Evolutionary conservation across 2,329 filamentous ascomycete genomes (phyloP).

Genomic region (Colletotrichum filicis): DNA sequence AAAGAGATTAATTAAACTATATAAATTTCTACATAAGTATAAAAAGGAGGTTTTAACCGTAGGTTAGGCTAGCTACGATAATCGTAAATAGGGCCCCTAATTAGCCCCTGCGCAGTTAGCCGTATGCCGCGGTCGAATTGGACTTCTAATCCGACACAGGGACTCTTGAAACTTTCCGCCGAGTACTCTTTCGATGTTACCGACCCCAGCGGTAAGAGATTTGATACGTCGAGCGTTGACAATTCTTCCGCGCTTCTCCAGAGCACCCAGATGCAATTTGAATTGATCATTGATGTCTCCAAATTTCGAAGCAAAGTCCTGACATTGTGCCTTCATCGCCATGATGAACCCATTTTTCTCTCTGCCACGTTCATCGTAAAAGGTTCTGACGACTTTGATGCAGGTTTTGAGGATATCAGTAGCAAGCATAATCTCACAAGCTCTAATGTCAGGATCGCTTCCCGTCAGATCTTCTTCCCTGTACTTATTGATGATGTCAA

Average conservation of each 20-base stretch:
- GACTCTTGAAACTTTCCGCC: no score
- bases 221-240: background rate
- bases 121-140: no score
- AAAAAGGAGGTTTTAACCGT: no score
- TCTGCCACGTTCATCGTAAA: background rate
- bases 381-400: background rate
- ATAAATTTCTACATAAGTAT: no score
- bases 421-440: background rate
- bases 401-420: slow-evolving; percentile 8
- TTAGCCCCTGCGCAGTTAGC: no score
- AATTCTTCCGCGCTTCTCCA: background rate
- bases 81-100: no score
- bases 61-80: no score
- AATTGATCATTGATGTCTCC: slow-evolving; percentile 6
- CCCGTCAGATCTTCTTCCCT: background rate
- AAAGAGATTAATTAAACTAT: no score
- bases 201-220: background rate
- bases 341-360: background rate
- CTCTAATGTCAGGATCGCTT: background rate
- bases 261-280: background rate
- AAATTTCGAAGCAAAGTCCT: slow-evolving; percentile 1
- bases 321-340: background rate
- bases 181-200: no score
- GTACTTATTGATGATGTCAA: slow-evolving; percentile 1
- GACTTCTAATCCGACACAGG: no score